Evolutionary conservation across 345 rosid species (phyloP), one percentile per base, ranked within the genome.

Genomic region (Citrus inodora): DNA sequence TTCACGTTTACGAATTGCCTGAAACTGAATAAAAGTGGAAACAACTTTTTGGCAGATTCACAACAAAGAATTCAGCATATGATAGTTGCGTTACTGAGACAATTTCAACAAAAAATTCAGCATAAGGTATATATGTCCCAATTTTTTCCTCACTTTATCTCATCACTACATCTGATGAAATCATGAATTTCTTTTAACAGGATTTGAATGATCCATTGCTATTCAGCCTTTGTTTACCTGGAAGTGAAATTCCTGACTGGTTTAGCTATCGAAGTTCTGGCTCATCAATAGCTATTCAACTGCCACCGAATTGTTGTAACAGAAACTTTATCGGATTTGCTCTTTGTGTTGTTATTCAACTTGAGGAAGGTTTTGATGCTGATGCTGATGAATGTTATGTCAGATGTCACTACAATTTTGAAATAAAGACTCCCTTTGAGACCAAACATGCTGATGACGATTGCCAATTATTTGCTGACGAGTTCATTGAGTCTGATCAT

Each of bases 211-310:
- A 46, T 46, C 51, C 51, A 46, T 46, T 46, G 0, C 5, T 46
- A 46, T 13, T n/a, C 33, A 42, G 16, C 58, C 2, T 77, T 32
- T 70, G 74, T 70, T 67, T 53, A 33, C 73, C 79, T 35, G 79
- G 73, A 67, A 77, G 60, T 69, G 56, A 25, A 69, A 69, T 77
- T 21, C 80, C 80, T 5, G 42, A 59, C 2, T 69, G 80, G 68
- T 77, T 77, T 46, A 19, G 3, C 25, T 5, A 59, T 60, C 75
- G 2, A 69, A 42, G 32, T 59, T 30, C 27, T 4, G 67, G 67
- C 37, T 37, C 69, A n/a, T 46, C 70, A 2, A 13, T 71, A 27
- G 17, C 40, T n/a, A 22, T 78, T 46, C 71, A 46, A 21, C 21
- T 62, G 38, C 25, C 35, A 17, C 71, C 38, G 16, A 14, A 35